Conservation (phyloP, 805 yeast species). For the Pichia nakasei region DNA sequence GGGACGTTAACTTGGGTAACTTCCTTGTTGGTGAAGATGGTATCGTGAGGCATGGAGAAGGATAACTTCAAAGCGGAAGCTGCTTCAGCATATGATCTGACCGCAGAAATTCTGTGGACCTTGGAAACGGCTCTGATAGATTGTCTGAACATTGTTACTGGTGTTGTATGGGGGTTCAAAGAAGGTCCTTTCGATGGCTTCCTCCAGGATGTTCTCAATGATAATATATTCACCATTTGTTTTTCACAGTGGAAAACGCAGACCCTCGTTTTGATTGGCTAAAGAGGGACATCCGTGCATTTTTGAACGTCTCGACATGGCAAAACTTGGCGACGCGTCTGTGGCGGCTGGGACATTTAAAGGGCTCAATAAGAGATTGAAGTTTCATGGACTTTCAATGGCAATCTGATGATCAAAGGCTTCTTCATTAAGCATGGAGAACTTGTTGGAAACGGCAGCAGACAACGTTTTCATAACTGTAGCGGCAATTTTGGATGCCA, state of each 20-base stretch:
- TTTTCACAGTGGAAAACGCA: too few species aligned
- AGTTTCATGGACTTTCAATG: too few species aligned
- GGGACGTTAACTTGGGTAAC: slow-evolving; percentile 85
- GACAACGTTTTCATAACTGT: slow-evolving; percentile 26
- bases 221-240: background rate
- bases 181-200: too few species aligned
- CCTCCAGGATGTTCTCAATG: too few species aligned
- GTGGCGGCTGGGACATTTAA: too few species aligned
- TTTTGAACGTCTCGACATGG: too few species aligned
- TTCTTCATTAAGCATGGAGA: too few species aligned
- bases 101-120: slow-evolving; percentile 47
- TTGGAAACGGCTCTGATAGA: slow-evolving; percentile 52
- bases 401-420: too few species aligned
- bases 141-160: slow-evolving; percentile 54
- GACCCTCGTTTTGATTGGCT: background rate
- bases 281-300: background rate
- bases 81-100: slow-evolving; percentile 89
- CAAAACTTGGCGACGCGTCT: too few species aligned
- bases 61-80: slow-evolving; percentile 77
- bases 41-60: slow-evolving; percentile 82
- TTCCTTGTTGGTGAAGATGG: slow-evolving; percentile 25
- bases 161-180: background rate
- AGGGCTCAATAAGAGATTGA: too few species aligned
- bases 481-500: slow-evolving; percentile 26
- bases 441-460: slow-evolving; percentile 23